phyloP scores from a whole-genome alignment of 176 grass and related monocot genomes.

The Microstegium vimineum region DNA sequence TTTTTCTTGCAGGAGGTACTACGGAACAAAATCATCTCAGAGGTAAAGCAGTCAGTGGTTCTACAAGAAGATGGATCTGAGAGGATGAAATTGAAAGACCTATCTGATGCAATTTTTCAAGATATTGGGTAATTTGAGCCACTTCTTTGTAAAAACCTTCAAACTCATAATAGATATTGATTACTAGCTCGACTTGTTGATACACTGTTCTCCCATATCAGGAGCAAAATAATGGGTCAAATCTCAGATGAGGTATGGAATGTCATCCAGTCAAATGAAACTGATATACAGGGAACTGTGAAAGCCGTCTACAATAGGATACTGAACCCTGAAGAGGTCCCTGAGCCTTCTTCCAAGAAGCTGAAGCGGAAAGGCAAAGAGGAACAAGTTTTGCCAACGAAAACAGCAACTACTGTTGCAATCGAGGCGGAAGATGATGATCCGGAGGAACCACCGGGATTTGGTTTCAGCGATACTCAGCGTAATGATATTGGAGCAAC shows the following conservation, averaged over 20 bases:
- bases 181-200: neutral
- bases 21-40: slow-evolving; percentile 52
- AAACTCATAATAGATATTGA: neutral
- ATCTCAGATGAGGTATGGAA: slow-evolving; percentile 75
- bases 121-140: slow-evolving; percentile 63
- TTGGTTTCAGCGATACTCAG: slow-evolving; percentile 39
- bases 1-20: slow-evolving; percentile 56
- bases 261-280: slow-evolving; percentile 59
- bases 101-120: slow-evolving; percentile 90
- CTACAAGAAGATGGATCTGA: slow-evolving; percentile 73
- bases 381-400: slow-evolving; percentile 9
- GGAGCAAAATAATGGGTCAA: slow-evolving; percentile 78
- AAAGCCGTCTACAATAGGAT: slow-evolving; percentile 58
- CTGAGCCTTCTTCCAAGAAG: slow-evolving; percentile 34
- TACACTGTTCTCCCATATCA: slow-evolving; percentile 14
- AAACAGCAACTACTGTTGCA: slow-evolving; percentile 19
- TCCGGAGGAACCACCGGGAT: slow-evolving; percentile 55
- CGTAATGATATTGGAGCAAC: neutral
- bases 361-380: slow-evolving; percentile 32
- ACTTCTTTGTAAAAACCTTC: slow-evolving; percentile 9
- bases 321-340: slow-evolving; percentile 39
- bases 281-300: slow-evolving; percentile 55
- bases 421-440: slow-evolving; percentile 40
- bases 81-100: slow-evolving; percentile 73
- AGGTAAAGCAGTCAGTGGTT: slow-evolving; percentile 77